Percentiles rank a stretch among this genome's conserved stretches.
These are phyloP conservation scores for Plasmodium chabaudi DNA, from an alignment of 169 alveolate species.

Conservation along the genomic window DNA sequence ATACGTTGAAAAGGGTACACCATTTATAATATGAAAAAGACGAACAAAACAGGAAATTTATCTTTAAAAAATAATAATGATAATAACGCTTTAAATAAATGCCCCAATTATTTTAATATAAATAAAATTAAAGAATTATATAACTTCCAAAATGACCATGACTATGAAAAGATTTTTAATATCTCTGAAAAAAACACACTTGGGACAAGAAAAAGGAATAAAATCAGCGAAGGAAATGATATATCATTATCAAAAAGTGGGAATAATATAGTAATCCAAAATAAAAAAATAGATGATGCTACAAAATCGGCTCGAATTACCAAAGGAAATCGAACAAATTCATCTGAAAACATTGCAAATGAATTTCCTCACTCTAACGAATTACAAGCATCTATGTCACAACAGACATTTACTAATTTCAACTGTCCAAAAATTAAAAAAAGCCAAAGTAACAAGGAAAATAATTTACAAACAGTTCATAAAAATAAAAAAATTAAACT, in stretches of 20 bases:
- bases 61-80: conserved; percentile 25
- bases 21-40: conserved; percentile 30
- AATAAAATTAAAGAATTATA: conserved; percentile 34
- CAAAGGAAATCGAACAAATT: too few relatives aligned
- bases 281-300: too few relatives aligned
- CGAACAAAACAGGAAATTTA: conserved; percentile 3
- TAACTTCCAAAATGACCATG: conserved; percentile 13
- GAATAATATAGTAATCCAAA: too few relatives aligned
- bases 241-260: not conserved
- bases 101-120: conserved; percentile 46
- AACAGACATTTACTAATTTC: not conserved
- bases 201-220: conserved; percentile 30
- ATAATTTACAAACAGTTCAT: not conserved
- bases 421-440: not conserved
- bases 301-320: too few relatives aligned
- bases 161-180: conserved; percentile 54
- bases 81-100: conserved; percentile 17
- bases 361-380: too few relatives aligned
- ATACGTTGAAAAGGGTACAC: too few relatives aligned
- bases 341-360: too few relatives aligned
- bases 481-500: conserved; percentile 27
- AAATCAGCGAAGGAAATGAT: not conserved
- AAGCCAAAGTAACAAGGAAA: conserved; percentile 9
- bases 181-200: not conserved
- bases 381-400: too few relatives aligned